phyloP scores from a whole-genome alignment of 192 early-diverging fungal species.

The Coemansia aciculifera region DNA sequence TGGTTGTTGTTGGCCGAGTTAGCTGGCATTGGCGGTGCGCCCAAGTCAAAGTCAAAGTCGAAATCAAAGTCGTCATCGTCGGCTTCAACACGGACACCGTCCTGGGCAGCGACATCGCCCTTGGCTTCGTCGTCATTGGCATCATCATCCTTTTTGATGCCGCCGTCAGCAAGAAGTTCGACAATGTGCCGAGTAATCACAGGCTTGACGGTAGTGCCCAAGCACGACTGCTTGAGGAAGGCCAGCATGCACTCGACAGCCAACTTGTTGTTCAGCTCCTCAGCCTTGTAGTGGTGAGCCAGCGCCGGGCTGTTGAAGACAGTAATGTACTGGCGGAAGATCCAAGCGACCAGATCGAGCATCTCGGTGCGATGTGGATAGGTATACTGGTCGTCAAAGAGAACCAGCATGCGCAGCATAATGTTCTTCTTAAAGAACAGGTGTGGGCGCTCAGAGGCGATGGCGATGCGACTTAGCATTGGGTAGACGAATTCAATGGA shows the following conservation, averaged over 20 bases:
- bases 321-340: constrained; percentile 47
- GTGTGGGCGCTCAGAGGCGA: constrained; percentile 28
- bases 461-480: constrained; percentile 44
- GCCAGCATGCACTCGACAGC: constrained; percentile 40
- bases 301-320: constrained; percentile 35
- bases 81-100: constrained; percentile 18
- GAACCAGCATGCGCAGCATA: constrained; percentile 29
- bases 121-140: background rate
- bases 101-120: background rate
- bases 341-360: constrained; percentile 44
- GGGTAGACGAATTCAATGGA: constrained; percentile 40
- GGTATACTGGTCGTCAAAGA: constrained; percentile 36
- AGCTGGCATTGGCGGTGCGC: background rate
- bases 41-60: constrained; percentile 20
- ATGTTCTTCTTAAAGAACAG: constrained; percentile 39
- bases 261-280: constrained; percentile 30
- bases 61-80: constrained; percentile 38
- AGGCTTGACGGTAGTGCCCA: constrained; percentile 27
- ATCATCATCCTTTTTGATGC: background rate
- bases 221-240: constrained; percentile 25
- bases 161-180: constrained; percentile 10
- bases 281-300: constrained; percentile 30
- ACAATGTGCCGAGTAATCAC: constrained; percentile 43
- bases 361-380: constrained; percentile 30
- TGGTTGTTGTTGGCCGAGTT: background rate